phyloP scores from a whole-genome alignment of 2,329 filamentous ascomycete genomes.

The Pseudogymnoascus sp. region DNA sequence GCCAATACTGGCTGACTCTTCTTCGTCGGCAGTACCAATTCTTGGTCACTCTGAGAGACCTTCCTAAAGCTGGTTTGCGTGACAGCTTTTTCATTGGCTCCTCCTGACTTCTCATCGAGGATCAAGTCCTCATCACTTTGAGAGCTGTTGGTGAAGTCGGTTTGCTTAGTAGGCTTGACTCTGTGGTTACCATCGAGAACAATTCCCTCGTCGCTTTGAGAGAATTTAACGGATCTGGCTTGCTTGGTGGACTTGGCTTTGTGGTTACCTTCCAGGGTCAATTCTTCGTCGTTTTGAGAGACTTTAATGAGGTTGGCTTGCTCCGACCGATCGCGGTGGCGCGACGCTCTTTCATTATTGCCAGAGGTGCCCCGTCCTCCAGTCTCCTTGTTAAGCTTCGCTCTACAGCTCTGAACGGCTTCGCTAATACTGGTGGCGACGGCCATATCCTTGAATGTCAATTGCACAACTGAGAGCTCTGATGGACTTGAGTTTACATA shows the following conservation, averaged over 20 bases:
- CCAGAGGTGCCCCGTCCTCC: not conserved
- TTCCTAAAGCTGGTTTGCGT: not conserved
- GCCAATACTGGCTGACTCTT: not conserved
- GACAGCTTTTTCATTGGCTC: too few relatives aligned
- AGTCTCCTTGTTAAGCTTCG: not conserved
- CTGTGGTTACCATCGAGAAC: too few relatives aligned
- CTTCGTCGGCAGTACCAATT: not conserved
- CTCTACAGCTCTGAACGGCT: not conserved
- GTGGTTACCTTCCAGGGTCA: too few relatives aligned
- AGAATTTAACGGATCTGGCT: too few relatives aligned
- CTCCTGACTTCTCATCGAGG: too few relatives aligned
- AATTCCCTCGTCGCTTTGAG: not conserved
- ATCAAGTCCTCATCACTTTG: not conserved
- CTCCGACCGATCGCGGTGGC: not conserved
- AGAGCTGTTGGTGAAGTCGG: not conserved
- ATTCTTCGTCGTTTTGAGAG: too few relatives aligned
- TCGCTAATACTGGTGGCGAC: not conserved
- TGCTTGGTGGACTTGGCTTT: too few relatives aligned
- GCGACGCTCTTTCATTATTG: not conserved
- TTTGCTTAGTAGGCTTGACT: not conserved
- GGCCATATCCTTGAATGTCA: not conserved
- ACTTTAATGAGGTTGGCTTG: not conserved
- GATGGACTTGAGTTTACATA: not conserved
- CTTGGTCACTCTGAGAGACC: not conserved
- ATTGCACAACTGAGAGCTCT: not conserved